Percentiles rank a stretch among this genome's conserved stretches.
These are phyloP conservation scores for Lojkania enalia DNA, from an alignment of 2,329 filamentous ascomycete species.

Conservation along the genomic window DNA sequence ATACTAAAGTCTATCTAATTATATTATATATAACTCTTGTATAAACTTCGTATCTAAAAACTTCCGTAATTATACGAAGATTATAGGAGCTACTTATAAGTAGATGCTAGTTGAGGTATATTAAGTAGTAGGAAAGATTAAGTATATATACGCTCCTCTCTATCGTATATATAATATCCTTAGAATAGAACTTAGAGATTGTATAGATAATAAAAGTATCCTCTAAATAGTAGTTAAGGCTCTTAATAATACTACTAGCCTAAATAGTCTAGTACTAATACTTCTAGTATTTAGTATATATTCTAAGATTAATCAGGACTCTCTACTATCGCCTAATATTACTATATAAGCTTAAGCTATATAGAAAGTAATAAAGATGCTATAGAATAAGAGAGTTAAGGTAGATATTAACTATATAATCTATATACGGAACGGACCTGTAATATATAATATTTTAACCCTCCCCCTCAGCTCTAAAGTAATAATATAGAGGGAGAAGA, in stretches of 20 bases:
- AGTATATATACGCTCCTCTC: not conserved
- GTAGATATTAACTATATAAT: constrained; percentile 3
- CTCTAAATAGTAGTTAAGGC: constrained; percentile 4
- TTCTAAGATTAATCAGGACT: constrained; percentile 4
- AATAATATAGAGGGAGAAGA: not conserved
- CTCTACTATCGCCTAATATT: constrained; percentile 5
- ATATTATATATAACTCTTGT: constrained; percentile 4
- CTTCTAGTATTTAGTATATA: constrained; percentile 5
- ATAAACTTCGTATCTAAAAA: constrained; percentile 3
- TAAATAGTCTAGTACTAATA: constrained; percentile 1
- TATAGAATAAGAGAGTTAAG: constrained; percentile 1
- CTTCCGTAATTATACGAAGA: constrained; percentile 1
- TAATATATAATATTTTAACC: not conserved
- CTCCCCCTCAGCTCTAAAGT: constrained; percentile 3
- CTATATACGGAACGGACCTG: constrained; percentile 13
- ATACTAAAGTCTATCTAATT: not conserved
- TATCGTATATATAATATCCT: not conserved
- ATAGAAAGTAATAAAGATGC: constrained; percentile 8
- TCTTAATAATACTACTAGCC: not conserved
- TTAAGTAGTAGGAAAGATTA: constrained; percentile 5
- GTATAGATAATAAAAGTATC: constrained; percentile 3
- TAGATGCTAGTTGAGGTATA: constrained; percentile 6
- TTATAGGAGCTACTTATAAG: constrained; percentile 1
- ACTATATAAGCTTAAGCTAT: constrained; percentile 3
- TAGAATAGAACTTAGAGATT: not conserved